Percentiles rank a stretch among this genome's conserved stretches.
phyloP scores from a whole-genome alignment of 441 rosid genomes.

The Gossypium laxum region DNA sequence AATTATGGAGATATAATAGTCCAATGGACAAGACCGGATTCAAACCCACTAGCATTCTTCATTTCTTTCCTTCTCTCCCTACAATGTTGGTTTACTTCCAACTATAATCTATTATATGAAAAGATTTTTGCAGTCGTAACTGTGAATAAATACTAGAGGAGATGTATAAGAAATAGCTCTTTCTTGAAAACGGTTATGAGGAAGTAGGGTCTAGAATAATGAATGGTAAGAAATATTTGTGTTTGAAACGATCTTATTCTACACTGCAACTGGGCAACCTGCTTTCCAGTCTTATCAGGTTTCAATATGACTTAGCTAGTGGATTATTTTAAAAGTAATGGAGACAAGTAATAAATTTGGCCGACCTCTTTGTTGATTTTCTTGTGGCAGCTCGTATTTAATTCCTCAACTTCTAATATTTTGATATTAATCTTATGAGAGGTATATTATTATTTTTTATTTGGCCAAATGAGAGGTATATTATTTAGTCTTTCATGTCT shows the following conservation, averaged over 20 bases:
- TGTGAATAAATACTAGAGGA: too few relatives aligned
- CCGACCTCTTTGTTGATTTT: not conserved
- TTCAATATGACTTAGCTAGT: not conserved
- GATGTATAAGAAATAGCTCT: not conserved
- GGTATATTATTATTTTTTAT: too few relatives aligned
- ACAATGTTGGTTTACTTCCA: not conserved
- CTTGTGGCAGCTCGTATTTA: not conserved
- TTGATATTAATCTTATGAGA: not conserved
- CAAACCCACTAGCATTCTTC: not conserved
- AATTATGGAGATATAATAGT: not conserved
- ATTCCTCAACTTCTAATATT: not conserved
- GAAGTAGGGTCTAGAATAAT: not conserved
- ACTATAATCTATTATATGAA: too few relatives aligned
- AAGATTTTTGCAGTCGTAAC: too few relatives aligned
- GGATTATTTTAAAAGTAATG: not conserved
- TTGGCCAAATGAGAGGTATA: not conserved
- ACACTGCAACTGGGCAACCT: not conserved
- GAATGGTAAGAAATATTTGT: not conserved
- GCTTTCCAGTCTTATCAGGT: not conserved
- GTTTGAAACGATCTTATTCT: not conserved
- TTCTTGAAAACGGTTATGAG: not conserved
- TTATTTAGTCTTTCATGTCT: not conserved
- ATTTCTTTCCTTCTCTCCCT: not conserved
- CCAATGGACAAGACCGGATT: not conserved
- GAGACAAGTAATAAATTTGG: not conserved